Base-by-base conservation (phyloP, 768 basidiomycete species). In the Mycena indigotica region DNA sequence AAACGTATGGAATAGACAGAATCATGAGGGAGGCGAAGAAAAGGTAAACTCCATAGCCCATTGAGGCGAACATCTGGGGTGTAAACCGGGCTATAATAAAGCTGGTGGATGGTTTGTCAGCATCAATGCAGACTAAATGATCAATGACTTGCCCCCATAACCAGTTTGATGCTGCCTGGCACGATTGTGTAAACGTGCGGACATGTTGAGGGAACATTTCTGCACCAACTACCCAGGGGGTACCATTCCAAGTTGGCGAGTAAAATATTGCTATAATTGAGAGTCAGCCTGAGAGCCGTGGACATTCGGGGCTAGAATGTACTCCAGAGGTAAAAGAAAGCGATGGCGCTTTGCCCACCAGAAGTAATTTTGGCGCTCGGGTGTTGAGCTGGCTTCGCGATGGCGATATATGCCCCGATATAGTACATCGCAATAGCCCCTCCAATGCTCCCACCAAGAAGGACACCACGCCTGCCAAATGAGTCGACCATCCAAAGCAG, bases 131-230 rank as follows among this genome's bases (percentile, higher is more conserved):
- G 50, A 28, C 35, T 24, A 38, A 48, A 16, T 2, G 30, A 19
- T 8, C 5, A 19, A 21, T 30, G 4, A 60, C 66, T 57, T 46
- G 71, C 65, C 65, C 69, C 53, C 65, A 73, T 53, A 73, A 57
- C 75, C 73, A 76, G 41, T 75, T 74, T 24, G 72, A 73, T 2
- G 70, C 71, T 8, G 73, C 71, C 61, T 72, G 72, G 58, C 70
- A 73, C 6, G 73, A 70, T 44, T 72, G 72, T n/a, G 74, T 72
- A 60, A 74, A 72, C 5, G 73, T 72, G 21, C 75, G 62, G 5
- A 75, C 73, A 61, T 75, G 73, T 50, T 74, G 73, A 10, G 75
- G 77, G 68, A 80, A 80, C 50, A 79, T 70, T 55, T 78, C 80
- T 16, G 75, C 72, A 23, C 70, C 70, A 17, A 80, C 70, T 28